Percentiles rank a stretch among this genome's conserved stretches.
Evolutionary conservation across 371 early-diverging fungal species (phyloP).

Genomic region (Syncephalis plumigaleata): DNA sequence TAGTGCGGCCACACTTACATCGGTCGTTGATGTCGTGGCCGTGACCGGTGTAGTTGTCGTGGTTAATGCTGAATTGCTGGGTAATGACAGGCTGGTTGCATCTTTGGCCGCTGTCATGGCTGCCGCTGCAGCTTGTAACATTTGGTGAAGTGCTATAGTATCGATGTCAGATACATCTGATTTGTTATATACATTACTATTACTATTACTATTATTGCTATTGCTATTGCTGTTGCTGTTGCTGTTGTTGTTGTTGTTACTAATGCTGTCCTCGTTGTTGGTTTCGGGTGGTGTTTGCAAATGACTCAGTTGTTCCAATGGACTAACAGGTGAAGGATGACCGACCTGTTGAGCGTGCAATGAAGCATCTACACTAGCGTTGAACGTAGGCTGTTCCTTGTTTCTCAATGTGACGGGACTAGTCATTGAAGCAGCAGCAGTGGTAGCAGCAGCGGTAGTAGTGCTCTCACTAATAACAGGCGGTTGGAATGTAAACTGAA

Average conservation of each 20-base stretch:
- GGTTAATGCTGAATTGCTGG: no score
- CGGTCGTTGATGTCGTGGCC: no score
- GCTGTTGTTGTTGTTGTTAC: no score
- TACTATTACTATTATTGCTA: background rate
- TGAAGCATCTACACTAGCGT: background rate
- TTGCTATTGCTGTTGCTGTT: slow-evolving; percentile 1
- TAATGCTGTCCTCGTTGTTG: background rate
- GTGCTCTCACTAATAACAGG: background rate
- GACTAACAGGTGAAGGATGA: background rate
- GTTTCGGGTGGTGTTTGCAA: background rate
- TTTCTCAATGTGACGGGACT: no score
- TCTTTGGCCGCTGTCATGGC: no score
- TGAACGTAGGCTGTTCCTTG: background rate
- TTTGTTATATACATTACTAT: background rate
- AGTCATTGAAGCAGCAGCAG: no score
- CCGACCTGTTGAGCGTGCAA: background rate
- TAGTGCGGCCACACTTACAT: no score
- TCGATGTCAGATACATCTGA: background rate
- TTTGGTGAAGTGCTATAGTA: background rate
- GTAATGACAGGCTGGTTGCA: no score
- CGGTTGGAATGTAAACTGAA: slow-evolving; percentile 6
- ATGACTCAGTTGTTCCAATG: background rate
- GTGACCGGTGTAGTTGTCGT: no score
- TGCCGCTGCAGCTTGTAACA: background rate
- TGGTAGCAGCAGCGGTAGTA: background rate